Percentiles rank a stretch among this genome's conserved stretches.
Conservation (phyloP, 768 basidiomycete species). For the Mycena olivaceomarginata region DNA sequence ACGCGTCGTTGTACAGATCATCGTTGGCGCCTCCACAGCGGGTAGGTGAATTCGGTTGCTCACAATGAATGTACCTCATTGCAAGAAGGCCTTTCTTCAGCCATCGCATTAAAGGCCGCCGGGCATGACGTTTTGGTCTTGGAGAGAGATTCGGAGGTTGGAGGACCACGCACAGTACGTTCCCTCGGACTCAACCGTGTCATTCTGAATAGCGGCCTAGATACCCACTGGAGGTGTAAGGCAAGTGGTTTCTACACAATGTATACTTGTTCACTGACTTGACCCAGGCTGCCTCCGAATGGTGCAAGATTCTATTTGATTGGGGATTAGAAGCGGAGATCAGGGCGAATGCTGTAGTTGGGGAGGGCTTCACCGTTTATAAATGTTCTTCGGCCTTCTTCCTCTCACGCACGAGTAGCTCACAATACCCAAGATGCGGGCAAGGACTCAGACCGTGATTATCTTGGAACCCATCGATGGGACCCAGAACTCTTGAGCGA, state of each 20-base stretch:
- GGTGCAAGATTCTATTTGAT: conserved; percentile 41
- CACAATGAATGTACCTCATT: no score
- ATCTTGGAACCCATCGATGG: conserved; percentile 30
- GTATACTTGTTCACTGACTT: background rate
- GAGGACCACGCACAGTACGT: conserved; percentile 29
- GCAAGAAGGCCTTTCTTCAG: conserved; percentile 31
- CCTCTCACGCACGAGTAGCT: background rate
- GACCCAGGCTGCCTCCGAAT: conserved; percentile 35
- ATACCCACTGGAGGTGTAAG: conserved; percentile 29
- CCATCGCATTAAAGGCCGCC: conserved; percentile 31
- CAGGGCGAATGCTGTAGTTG: conserved; percentile 25
- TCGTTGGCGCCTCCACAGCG: conserved; percentile 35
- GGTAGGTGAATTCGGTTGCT: conserved; percentile 2
- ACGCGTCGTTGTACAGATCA: conserved; percentile 26
- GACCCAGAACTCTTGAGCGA: conserved; percentile 36
- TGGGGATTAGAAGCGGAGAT: conserved; percentile 39
- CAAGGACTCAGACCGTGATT: conserved; percentile 22
- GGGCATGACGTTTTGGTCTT: conserved; percentile 35
- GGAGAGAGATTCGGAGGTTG: conserved; percentile 29
- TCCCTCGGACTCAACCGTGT: background rate
- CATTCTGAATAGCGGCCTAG: background rate
- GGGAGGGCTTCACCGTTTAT: conserved; percentile 31
- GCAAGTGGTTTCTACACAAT: background rate
- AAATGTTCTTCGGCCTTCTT: conserved; percentile 23
- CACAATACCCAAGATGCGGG: conserved; percentile 3